Percentiles rank a stretch among this genome's conserved stretches.
phyloP scores from a whole-genome alignment of 208 protist genomes.

The Leptomonas seymouri region DNA sequence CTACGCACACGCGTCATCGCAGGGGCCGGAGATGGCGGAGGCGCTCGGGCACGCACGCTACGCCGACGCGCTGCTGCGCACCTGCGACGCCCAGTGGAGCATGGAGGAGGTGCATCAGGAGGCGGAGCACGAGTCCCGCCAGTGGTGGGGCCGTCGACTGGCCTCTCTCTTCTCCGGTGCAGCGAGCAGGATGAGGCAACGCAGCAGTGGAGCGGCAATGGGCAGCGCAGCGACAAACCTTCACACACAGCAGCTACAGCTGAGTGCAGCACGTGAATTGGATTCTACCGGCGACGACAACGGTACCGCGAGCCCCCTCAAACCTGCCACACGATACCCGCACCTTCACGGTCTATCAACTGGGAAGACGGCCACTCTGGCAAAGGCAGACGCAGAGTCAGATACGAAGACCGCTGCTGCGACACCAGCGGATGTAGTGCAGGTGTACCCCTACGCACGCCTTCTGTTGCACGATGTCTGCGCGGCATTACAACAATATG shows the following conservation, averaged over 20 bases:
- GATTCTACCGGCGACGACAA: neutral
- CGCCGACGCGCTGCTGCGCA: conserved; percentile 49
- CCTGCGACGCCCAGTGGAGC: conserved; percentile 28
- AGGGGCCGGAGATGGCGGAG: conserved; percentile 57
- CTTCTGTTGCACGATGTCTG: conserved; percentile 42
- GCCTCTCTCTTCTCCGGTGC: conserved; percentile 5
- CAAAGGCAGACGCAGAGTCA: neutral
- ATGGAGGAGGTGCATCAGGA: conserved; percentile 26
- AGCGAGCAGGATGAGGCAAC: neutral
- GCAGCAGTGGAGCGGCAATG: neutral
- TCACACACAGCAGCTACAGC: neutral
- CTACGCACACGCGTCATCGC: conserved; percentile 30
- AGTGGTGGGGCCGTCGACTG: conserved; percentile 30
- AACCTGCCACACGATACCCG: conserved; percentile 18
- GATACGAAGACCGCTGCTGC: neutral
- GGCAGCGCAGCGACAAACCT: neutral
- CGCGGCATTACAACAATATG: conserved; percentile 40
- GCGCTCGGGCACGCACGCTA: conserved; percentile 73
- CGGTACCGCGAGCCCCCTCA: neutral
- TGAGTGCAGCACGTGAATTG: neutral
- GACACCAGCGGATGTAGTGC: conserved; percentile 40
- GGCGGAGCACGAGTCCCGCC: conserved; percentile 19
- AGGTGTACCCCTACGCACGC: conserved; percentile 51
- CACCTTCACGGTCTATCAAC: conserved; percentile 24
- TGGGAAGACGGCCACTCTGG: neutral